phyloP scores from a whole-genome alignment of 192 early-diverging fungal genomes.

The Coemansia nantahalensis region DNA sequence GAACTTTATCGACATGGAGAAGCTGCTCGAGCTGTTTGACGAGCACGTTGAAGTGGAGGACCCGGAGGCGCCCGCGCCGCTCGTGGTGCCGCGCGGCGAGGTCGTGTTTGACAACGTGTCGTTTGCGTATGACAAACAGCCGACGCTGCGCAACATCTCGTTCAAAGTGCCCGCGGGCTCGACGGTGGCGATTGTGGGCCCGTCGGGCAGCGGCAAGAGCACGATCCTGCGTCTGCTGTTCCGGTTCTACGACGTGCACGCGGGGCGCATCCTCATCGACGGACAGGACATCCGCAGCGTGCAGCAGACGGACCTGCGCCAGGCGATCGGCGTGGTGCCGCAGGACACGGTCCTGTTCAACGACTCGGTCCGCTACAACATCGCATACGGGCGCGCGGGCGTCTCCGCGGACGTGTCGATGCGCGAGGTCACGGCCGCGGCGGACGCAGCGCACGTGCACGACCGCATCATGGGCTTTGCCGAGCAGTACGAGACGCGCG shows the following conservation, averaged over 20 bases:
- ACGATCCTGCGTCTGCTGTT: constrained; percentile 80
- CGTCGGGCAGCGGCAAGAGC: constrained; percentile 67
- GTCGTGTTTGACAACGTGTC: constrained; percentile 63
- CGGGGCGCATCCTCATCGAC: constrained; percentile 83
- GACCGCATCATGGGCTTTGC: constrained; percentile 72
- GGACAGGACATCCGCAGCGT: constrained; percentile 72
- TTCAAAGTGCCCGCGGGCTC: constrained; percentile 49
- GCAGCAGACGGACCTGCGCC: constrained; percentile 58
- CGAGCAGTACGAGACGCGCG: constrained; percentile 78
- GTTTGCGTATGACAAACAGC: constrained; percentile 65
- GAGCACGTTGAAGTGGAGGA: constrained; percentile 50
- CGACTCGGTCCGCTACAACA: constrained; percentile 92
- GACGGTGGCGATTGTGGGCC: constrained; percentile 50
- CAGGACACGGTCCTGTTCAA: constrained; percentile 97
- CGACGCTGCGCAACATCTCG: constrained; percentile 42
- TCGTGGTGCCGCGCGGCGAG: constrained; percentile 50
- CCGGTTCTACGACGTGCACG: constrained; percentile 84
- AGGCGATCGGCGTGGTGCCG: constrained; percentile 89
- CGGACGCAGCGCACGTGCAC: constrained; percentile 73
- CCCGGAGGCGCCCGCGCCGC: constrained; percentile 16
- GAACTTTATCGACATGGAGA: constrained; percentile 96
- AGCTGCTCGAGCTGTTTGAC: constrained; percentile 80
- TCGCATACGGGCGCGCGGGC: constrained; percentile 72
- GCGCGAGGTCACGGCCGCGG: constrained; percentile 69
- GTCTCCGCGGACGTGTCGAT: constrained; percentile 56